Evolutionary conservation across 2,329 filamentous ascomycete genomes (phyloP), one percentile per base, ranked within the genome.

Genomic region (Colletotrichum spaethianum): DNA sequence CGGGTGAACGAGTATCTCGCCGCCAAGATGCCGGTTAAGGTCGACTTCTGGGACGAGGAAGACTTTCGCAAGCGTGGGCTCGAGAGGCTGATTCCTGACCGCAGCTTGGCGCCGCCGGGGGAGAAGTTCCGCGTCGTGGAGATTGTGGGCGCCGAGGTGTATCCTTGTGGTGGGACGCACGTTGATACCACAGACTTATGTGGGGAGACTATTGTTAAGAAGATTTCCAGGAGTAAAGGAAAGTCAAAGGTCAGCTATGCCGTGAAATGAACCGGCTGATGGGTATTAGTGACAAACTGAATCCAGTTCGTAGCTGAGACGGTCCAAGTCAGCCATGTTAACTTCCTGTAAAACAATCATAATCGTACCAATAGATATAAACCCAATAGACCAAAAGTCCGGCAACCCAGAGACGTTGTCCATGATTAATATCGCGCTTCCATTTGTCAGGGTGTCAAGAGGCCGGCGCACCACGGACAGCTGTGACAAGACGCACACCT

Each of bases 91-190:
- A 87, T 89, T 23, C 88, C 88, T 0, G 85, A 90, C 71, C 80
- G 81, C 42, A 81, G 82, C 48, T 77, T 83, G 61, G 79, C 82
- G 72, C 82, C 83, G 11, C 80, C 82, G 0, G 88, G 87, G 31
- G 87, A 88, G 75, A 90, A 88, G 78, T 89, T 92, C 40, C 84
- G 93, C 11, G 91, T 94, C 0, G 92, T 94, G 31, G 87, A 89
- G 70, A 93, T 94, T 72, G 88, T 90, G 0, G 92, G 92, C 0
- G 87, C 89, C 0, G 93, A 92, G 75, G 87, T 87, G 33, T 94
- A 94, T 82, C 92, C 93, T 1, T 94, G 93, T 79, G 93, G 93
- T 9, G 93, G 93, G 0, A 94, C 93, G 33, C 93, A 94, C 83
- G 92, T 94, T 4, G 83, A 87, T 38, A 86, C 82, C 23, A 92